phyloP scores from a whole-genome alignment of 108 stramenopile genomes.

The Pelagomonas calceolata region DNA sequence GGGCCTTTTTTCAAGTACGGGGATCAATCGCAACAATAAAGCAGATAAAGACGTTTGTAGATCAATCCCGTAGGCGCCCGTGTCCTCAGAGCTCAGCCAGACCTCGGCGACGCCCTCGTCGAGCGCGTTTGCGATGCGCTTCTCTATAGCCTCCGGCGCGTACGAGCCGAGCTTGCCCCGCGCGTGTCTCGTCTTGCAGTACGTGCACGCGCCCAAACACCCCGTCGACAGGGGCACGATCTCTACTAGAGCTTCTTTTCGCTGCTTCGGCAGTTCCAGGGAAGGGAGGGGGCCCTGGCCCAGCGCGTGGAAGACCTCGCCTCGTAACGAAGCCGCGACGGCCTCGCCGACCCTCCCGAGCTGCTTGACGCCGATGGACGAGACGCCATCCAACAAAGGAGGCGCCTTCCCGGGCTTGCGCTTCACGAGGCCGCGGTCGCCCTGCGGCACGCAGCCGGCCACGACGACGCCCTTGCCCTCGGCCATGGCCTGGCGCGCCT shows the following conservation, averaged over 20 bases:
- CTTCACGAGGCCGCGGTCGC: conserved; percentile 9
- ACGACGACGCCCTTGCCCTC: conserved; percentile 22
- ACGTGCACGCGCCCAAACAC: conserved; percentile 40
- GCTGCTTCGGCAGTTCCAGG: conserved; percentile 40
- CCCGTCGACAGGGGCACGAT: conserved; percentile 41
- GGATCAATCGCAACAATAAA: conserved; percentile 1
- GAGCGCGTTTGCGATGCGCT: conserved; percentile 13
- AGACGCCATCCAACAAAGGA: conserved; percentile 7
- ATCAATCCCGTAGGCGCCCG: conserved; percentile 41
- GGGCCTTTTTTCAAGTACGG: not conserved
- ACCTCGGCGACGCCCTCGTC: conserved; percentile 32
- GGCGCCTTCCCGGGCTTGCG: not conserved
- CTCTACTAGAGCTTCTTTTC: conserved; percentile 32
- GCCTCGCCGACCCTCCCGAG: conserved; percentile 35
- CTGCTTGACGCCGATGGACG: conserved; percentile 29
- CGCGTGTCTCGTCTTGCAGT: conserved; percentile 44
- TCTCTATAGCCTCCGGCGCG: conserved; percentile 14
- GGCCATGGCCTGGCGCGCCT: conserved; percentile 11
- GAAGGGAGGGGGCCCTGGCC: conserved; percentile 16
- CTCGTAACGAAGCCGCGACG: conserved; percentile 24
- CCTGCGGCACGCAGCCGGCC: conserved; percentile 42
- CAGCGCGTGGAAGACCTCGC: conserved; percentile 28
- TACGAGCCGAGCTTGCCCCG: conserved; percentile 37
- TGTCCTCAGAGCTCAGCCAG: conserved; percentile 40
- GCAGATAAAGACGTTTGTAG: conserved; percentile 13